Percentiles rank a stretch among this genome's conserved stretches.
Conservation (phyloP, 257 asterid species). For the Plantago ovata region DNA sequence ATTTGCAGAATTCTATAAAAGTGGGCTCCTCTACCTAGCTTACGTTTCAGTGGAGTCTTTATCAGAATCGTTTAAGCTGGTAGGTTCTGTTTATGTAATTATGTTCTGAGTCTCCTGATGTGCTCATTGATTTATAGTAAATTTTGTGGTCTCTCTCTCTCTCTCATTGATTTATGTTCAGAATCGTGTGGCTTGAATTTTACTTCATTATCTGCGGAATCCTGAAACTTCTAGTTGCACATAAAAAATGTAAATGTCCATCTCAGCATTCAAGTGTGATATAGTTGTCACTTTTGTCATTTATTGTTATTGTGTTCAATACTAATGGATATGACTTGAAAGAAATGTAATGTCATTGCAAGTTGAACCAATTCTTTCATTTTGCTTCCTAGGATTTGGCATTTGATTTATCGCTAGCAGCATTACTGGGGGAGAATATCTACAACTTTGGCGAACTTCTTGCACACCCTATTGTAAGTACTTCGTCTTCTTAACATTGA, state of each 20-base stretch:
- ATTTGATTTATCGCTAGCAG: conserved; percentile 85
- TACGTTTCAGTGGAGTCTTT: conserved; percentile 85
- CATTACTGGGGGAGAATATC: conserved; percentile 89
- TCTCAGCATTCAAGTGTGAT: neutral
- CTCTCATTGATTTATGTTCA: no score
- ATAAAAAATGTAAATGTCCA: conserved; percentile 3
- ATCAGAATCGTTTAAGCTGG: conserved; percentile 90
- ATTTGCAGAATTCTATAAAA: conserved; percentile 90
- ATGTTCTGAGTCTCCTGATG: neutral
- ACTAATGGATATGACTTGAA: neutral
- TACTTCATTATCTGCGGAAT: neutral
- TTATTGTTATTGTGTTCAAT: neutral
- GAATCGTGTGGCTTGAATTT: neutral
- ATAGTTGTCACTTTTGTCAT: no score
- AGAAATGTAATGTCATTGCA: neutral
- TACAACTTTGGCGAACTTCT: conserved; percentile 96
- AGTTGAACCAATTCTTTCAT: conserved; percentile 6
- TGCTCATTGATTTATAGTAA: conserved; percentile 13
- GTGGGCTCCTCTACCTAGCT: conserved; percentile 90
- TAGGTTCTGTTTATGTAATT: conserved; percentile 23
- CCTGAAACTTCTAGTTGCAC: neutral
- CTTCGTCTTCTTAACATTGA: neutral
- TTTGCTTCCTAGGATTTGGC: conserved; percentile 70
- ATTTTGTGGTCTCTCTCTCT: conserved; percentile 14
- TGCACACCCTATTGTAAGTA: conserved; percentile 94